Conservation (phyloP, 306 rosid species). For the Bauhinia variegata region DNA sequence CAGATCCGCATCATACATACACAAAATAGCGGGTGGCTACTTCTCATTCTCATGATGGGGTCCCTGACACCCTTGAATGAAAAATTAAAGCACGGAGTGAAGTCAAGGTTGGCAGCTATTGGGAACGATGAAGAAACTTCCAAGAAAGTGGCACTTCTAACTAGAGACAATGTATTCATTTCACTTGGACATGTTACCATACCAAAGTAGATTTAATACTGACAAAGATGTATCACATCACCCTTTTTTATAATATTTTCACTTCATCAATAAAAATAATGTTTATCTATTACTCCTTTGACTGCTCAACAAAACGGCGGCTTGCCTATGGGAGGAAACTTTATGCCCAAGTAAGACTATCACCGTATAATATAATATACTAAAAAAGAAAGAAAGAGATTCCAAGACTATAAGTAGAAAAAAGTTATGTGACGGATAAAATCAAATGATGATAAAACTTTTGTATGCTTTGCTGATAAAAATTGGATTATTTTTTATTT, state of each 20-base stretch:
- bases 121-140: conserved; percentile 42
- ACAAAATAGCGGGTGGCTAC: no score
- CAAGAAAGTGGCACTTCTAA: conserved; percentile 32
- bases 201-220: not conserved
- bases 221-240: conserved; percentile 31
- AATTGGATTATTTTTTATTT: no score
- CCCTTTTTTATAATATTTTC: not conserved
- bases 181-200: conserved; percentile 51
- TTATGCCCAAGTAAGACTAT: conserved; percentile 30
- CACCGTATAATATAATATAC: not conserved
- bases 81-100: no score
- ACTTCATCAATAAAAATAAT: not conserved
- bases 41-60: no score
- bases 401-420: not conserved
- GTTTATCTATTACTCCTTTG: no score
- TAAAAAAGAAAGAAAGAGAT: not conserved
- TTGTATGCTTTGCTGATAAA: no score
- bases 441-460: no score
- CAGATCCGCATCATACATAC: no score
- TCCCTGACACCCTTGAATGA: not conserved
- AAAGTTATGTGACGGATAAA: no score
- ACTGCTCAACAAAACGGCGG: conserved; percentile 3
- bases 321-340: not conserved
- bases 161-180: conserved; percentile 44
- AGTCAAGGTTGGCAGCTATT: conserved; percentile 50